A percentile compares a stretch with the other conserved stretches of the same genome.
These are phyloP conservation scores for Leucocoprinus sp. DNA, from an alignment of 768 basidiomycete genomes.

Conservation along the genomic window DNA sequence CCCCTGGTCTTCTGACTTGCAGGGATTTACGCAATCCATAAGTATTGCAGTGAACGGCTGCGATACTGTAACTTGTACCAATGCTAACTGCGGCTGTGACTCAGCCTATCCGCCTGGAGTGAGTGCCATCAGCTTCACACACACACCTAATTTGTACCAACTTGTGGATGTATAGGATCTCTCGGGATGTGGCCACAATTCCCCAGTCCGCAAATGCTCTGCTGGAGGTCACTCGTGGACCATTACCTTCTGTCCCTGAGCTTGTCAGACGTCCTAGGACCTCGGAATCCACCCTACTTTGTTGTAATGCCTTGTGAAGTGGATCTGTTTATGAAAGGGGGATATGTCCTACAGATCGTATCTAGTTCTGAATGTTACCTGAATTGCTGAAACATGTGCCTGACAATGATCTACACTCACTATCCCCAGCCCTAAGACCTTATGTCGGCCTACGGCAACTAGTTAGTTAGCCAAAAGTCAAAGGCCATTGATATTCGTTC, in stretches of 20 bases:
- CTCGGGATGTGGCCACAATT: slow-evolving; percentile 30
- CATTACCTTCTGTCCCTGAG: slow-evolving; percentile 26
- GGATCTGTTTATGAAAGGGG: background rate
- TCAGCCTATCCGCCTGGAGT: slow-evolving; percentile 27
- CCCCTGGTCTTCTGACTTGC: too few relatives aligned
- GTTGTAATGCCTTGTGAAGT: background rate
- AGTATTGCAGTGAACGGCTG: slow-evolving; percentile 27
- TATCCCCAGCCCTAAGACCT: too few relatives aligned
- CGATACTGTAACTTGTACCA: slow-evolving; percentile 31
- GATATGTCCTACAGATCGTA: too few relatives aligned
- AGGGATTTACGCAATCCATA: slow-evolving; percentile 32
- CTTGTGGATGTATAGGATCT: slow-evolving; percentile 19
- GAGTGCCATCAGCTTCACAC: slow-evolving; percentile 10
- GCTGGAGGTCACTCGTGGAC: slow-evolving; percentile 27
- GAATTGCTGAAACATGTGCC: too few relatives aligned
- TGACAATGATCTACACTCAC: too few relatives aligned
- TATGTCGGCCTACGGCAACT: too few relatives aligned
- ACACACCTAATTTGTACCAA: background rate
- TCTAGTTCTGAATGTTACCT: too few relatives aligned
- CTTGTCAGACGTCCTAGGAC: background rate
- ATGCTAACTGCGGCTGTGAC: slow-evolving; percentile 27
- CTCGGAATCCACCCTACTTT: background rate
- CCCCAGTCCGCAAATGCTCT: slow-evolving; percentile 28
- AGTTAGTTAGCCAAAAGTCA: too few relatives aligned
- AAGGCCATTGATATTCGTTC: too few relatives aligned